These are phyloP conservation scores for Penicillium macrosclerotiorum DNA, from an alignment of 495 filamentous ascomycete species.

Conservation along the genomic window DNA sequence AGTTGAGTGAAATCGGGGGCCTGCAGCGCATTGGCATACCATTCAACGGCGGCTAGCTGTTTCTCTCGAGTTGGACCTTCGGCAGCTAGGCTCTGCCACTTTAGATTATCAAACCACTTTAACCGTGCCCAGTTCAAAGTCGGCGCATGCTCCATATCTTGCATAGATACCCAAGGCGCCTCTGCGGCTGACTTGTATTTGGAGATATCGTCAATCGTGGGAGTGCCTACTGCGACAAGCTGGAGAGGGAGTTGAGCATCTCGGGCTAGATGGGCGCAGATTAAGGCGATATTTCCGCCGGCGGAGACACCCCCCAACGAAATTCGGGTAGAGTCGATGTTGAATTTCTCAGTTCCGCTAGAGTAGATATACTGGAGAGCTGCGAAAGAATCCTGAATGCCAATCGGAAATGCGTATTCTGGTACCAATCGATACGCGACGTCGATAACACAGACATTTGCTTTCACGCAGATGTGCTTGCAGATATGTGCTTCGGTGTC, in stretches of 20 bases:
- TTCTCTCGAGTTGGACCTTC: conserved; percentile 2
- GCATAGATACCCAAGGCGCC: conserved; percentile 46
- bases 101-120: conserved; percentile 44
- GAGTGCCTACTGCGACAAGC: conserved; percentile 38
- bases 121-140: conserved; percentile 48
- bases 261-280: conserved; percentile 49
- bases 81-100: conserved; percentile 19
- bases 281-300: conserved; percentile 43
- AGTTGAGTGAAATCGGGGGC: conserved; percentile 41
- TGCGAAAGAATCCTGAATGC: conserved; percentile 46
- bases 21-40: conserved; percentile 33
- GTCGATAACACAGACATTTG: conserved; percentile 46
- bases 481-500: conserved; percentile 35
- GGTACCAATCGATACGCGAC: conserved; percentile 53
- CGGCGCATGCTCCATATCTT: conserved; percentile 41
- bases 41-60: conserved; percentile 19
- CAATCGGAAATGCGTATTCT: conserved; percentile 45
- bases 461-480: conserved; percentile 33
- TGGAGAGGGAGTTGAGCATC: conserved; percentile 43
- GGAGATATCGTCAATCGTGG: conserved; percentile 37
- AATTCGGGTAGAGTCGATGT: conserved; percentile 40
- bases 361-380: conserved; percentile 27
- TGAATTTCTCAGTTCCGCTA: conserved; percentile 36
- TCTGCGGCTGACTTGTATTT: conserved; percentile 38
- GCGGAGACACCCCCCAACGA: conserved; percentile 52